Evolutionary conservation across 2,329 filamentous ascomycete genomes (phyloP).

Genomic region (Aspergillus sp.): DNA sequence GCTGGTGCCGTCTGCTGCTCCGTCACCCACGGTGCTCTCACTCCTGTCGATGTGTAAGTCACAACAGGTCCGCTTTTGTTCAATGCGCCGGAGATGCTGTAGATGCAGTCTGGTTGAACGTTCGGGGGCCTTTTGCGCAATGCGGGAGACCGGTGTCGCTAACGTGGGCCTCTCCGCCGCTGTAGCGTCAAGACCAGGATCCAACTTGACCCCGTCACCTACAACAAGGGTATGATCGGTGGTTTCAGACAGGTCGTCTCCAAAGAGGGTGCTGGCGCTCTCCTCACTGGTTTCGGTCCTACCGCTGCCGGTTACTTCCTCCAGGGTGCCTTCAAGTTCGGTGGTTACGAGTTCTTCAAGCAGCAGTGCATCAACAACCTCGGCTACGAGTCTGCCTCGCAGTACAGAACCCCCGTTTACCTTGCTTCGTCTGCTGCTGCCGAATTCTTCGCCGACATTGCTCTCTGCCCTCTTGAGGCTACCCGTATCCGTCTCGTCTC

Average conservation of each 20-base stretch:
- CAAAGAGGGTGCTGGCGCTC: conserved; percentile 76
- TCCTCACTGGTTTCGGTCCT: conserved; percentile 77
- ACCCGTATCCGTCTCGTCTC: conserved; percentile 91
- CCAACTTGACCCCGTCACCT: conserved; percentile 81
- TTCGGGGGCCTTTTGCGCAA: too few species aligned
- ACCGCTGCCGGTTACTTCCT: conserved; percentile 89
- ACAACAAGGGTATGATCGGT: conserved; percentile 80
- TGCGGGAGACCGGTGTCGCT: too few species aligned
- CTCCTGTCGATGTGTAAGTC: conserved; percentile 98
- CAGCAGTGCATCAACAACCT: conserved; percentile 74
- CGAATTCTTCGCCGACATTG: conserved; percentile 56
- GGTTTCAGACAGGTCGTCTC: conserved; percentile 78
- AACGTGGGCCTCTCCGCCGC: too few species aligned
- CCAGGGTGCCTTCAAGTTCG: conserved; percentile 88
- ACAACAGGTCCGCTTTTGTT: conserved; percentile 5
- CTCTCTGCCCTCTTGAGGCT: conserved; percentile 84
- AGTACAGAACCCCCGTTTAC: conserved; percentile 77
- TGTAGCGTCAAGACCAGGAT: conserved; percentile 87
- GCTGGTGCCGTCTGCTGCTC: conserved; percentile 97
- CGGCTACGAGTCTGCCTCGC: conserved; percentile 66
- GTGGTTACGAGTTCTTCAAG: conserved; percentile 96
- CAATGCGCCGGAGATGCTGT: background rate
- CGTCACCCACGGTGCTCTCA: conserved; percentile 92
- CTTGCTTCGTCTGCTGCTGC: conserved; percentile 55
- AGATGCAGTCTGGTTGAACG: background rate